Evolutionary conservation across 192 early-diverging fungal genomes (phyloP).

Genomic region (Fimicolochytrium jonesii): DNA sequence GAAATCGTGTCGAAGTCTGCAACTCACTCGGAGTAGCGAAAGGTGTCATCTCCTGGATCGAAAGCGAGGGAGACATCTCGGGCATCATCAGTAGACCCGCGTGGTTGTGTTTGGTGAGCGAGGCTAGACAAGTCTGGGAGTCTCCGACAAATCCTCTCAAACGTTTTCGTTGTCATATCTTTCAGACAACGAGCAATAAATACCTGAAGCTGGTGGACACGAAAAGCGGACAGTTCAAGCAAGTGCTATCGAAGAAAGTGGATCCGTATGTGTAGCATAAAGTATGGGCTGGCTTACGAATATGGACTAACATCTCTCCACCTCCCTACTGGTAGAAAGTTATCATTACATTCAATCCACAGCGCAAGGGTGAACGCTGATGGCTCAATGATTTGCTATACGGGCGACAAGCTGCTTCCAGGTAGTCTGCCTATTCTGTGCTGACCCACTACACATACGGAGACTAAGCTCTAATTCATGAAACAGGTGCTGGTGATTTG

Average conservation of each 20-base stretch:
- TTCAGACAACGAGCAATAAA: slow-evolving; percentile 26
- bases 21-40: slow-evolving; percentile 26
- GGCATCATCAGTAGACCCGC: background rate
- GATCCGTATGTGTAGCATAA: slow-evolving; percentile 13
- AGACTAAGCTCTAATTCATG: too few species aligned
- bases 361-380: slow-evolving; percentile 8
- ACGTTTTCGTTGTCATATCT: too few species aligned
- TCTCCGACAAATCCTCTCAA: too few species aligned
- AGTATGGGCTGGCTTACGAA: too few species aligned
- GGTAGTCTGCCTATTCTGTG: too few species aligned
- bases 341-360: slow-evolving; percentile 12
- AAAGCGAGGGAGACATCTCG: slow-evolving; percentile 23
- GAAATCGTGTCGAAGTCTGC: slow-evolving; percentile 32
- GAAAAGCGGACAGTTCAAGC: slow-evolving; percentile 20
- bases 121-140: too few species aligned
- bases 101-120: background rate
- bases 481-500: too few species aligned
- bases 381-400: slow-evolving; percentile 21
- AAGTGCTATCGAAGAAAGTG: slow-evolving; percentile 15
- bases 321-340: background rate
- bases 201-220: slow-evolving; percentile 37
- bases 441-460: too few species aligned
- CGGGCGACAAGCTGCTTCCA: slow-evolving; percentile 1
- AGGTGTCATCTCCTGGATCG: slow-evolving; percentile 6
- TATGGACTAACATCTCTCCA: too few species aligned